These are phyloP conservation scores for Lepidium aucheri DNA, from an alignment of 345 rosid species.

Conservation along the genomic window DNA sequence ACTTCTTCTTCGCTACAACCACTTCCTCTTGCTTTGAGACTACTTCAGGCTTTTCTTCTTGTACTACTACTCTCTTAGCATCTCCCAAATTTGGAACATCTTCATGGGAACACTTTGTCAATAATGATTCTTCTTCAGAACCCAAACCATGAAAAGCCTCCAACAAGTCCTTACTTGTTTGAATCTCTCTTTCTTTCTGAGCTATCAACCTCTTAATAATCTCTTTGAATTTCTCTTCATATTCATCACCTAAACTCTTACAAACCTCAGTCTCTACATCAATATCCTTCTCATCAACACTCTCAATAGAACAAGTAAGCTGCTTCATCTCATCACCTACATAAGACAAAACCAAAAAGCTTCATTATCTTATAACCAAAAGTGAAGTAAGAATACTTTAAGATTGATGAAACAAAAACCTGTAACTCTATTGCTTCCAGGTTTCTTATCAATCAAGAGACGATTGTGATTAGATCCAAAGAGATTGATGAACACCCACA, in stretches of 20 bases:
- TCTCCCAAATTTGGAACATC: conserved; percentile 25
- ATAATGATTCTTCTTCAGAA: conserved; percentile 65
- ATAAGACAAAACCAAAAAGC: background rate
- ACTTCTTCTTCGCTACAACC: conserved; percentile 9
- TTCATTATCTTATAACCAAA: background rate
- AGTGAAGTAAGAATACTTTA: background rate
- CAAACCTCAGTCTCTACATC: conserved; percentile 27
- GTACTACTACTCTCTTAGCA: background rate
- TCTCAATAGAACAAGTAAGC: conserved; percentile 19
- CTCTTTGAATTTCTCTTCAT: conserved; percentile 58
- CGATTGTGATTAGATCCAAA: conserved; percentile 29
- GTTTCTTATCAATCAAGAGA: conserved; percentile 14
- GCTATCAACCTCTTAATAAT: conserved; percentile 53
- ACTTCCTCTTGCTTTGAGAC: conserved; percentile 4
- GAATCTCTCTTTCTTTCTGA: conserved; percentile 44
- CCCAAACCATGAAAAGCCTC: conserved; percentile 68
- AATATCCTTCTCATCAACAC: conserved; percentile 72
- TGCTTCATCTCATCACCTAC: conserved; percentile 12
- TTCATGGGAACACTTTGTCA: conserved; percentile 47
- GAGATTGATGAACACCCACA: conserved; percentile 24
- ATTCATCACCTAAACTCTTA: conserved; percentile 29
- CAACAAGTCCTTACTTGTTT: conserved; percentile 50
- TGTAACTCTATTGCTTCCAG: conserved; percentile 10
- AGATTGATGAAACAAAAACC: conserved; percentile 10
- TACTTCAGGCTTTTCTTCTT: conserved; percentile 1